phyloP scores from a whole-genome alignment of 2,329 filamentous ascomycete genomes.

The Clarireedia homoeocarpa region DNA sequence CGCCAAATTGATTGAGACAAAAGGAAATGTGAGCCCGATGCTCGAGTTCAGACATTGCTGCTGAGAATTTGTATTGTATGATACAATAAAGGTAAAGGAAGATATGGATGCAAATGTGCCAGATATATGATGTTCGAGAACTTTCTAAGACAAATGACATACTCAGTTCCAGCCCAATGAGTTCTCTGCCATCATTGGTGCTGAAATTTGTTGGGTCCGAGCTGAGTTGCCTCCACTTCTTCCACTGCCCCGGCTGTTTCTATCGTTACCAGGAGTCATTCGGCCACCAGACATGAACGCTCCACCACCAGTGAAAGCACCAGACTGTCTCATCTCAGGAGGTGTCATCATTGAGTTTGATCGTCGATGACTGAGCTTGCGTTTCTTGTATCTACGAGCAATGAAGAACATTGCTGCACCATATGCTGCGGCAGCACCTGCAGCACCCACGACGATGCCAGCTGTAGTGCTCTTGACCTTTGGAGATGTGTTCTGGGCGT shows the following conservation, averaged over 20 bases:
- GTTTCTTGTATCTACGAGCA: conserved; percentile 62
- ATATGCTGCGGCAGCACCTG: conserved; percentile 61
- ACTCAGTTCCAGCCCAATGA: conserved; percentile 67
- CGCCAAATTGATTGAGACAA: conserved; percentile 25
- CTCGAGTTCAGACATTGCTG: conserved; percentile 17
- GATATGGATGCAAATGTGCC: conserved; percentile 7
- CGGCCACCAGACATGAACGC: conserved; percentile 32
- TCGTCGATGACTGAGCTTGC: conserved; percentile 53
- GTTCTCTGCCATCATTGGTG: conserved; percentile 70
- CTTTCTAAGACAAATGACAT: conserved; percentile 10
- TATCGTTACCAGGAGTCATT: conserved; percentile 31
- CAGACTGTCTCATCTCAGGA: conserved; percentile 40
- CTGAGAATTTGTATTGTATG: conserved; percentile 13
- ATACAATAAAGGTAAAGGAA: conserved; percentile 21
- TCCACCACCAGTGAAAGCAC: conserved; percentile 43
- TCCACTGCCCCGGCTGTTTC: conserved; percentile 51
- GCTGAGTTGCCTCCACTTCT: conserved; percentile 34
- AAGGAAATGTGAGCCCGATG: conserved; percentile 22
- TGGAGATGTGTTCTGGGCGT: conserved; percentile 37
- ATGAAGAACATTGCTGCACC: conserved; percentile 72
- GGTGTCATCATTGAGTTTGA: conserved; percentile 49
- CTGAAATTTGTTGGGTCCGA: conserved; percentile 61
- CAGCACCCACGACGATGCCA: conserved; percentile 56
- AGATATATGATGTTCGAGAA: conserved; percentile 20
- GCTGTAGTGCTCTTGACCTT: conserved; percentile 56